Percentiles rank a stretch among this genome's conserved stretches.
phyloP scores from a whole-genome alignment of 306 rosid genomes.

The Prinsepia uniflora region DNA sequence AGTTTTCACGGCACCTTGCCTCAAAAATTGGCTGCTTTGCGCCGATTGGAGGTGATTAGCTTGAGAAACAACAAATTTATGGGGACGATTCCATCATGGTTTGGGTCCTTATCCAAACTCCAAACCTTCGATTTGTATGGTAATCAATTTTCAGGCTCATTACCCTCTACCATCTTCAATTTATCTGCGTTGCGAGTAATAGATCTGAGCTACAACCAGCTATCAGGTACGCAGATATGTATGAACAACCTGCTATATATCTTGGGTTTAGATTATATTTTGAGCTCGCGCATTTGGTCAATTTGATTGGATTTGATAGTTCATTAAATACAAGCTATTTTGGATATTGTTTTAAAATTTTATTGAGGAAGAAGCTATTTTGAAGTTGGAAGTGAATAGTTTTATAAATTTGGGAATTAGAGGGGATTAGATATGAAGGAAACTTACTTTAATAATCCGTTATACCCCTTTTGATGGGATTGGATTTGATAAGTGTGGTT shows the following conservation, averaged over 20 bases:
- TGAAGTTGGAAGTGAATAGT: too few species aligned
- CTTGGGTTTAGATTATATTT: neutral
- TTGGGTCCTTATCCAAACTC: neutral
- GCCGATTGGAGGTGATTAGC: neutral
- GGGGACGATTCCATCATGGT: constrained; percentile 19
- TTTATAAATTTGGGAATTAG: too few species aligned
- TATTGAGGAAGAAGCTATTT: too few species aligned
- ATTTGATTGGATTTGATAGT: too few species aligned
- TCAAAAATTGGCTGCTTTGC: neutral
- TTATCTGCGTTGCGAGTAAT: constrained; percentile 12
- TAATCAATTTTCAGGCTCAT: constrained; percentile 4
- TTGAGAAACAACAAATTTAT: neutral
- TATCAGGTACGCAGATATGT: neutral
- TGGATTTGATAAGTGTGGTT: too few species aligned
- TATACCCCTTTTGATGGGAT: too few species aligned
- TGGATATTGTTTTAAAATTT: too few species aligned
- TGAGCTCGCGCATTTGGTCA: too few species aligned
- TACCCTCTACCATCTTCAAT: constrained; percentile 18
- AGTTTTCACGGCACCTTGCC: constrained; percentile 17
- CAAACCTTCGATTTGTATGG: neutral
- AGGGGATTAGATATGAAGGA: too few species aligned
- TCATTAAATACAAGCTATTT: too few species aligned
- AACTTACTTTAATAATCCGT: too few species aligned
- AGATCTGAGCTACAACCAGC: constrained; percentile 16
- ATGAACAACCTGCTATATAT: neutral